Conservation (phyloP, 2,329 filamentous ascomycete species). For the Paecilomyces sp. region DNA sequence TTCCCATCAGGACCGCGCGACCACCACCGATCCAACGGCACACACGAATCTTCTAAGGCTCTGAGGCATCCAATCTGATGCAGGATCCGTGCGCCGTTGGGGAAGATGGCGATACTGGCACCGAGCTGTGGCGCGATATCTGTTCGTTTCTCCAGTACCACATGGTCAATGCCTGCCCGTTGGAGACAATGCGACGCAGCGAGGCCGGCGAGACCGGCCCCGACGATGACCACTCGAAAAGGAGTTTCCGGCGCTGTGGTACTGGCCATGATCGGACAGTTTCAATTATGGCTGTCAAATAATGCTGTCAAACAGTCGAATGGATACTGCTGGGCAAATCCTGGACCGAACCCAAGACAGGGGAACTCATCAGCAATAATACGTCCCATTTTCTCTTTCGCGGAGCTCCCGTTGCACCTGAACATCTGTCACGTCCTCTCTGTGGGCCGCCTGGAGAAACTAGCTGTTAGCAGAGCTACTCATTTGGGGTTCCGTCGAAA, state of each 20-base stretch:
- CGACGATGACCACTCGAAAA: conserved; percentile 37
- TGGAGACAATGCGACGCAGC: conserved; percentile 40
- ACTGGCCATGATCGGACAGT: neutral
- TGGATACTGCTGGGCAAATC: neutral
- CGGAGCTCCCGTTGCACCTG: neutral
- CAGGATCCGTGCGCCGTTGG: conserved; percentile 38
- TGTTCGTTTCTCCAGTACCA: conserved; percentile 38
- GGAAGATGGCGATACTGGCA: conserved; percentile 39
- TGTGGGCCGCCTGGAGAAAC: neutral
- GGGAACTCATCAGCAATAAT: neutral
- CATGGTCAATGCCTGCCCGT: conserved; percentile 38
- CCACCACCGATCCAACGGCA: conserved; percentile 3
- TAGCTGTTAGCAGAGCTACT: neutral
- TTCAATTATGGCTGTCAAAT: neutral
- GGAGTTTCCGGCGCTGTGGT: neutral
- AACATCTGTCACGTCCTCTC: neutral
- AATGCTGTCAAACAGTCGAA: neutral
- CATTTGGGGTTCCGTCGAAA: neutral
- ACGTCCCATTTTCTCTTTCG: neutral
- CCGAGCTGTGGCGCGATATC: conserved; percentile 33
- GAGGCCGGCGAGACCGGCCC: conserved; percentile 43
- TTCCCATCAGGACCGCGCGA: neutral
- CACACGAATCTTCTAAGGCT: conserved; percentile 18
- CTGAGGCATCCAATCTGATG: conserved; percentile 42
- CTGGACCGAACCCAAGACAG: neutral